Evolutionary conservation across 345 rosid genomes (phyloP).

Genomic region (Rhodomyrtus tomentosa): DNA sequence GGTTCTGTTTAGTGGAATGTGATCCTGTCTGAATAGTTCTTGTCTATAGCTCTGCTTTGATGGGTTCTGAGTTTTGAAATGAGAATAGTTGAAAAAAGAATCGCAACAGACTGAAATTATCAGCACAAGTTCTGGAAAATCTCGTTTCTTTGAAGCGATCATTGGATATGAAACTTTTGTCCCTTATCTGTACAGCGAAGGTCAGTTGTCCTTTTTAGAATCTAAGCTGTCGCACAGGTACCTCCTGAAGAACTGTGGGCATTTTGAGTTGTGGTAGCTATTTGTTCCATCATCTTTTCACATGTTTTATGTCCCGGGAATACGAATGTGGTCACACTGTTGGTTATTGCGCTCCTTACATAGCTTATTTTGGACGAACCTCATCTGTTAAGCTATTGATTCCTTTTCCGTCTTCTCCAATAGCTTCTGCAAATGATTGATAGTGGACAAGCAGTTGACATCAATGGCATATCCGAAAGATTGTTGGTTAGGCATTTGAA

Average conservation of each 20-base stretch:
- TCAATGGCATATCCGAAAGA: conserved; percentile 66
- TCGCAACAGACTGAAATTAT: neutral
- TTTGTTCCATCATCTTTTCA: neutral
- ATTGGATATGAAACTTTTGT: neutral
- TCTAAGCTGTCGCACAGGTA: neutral
- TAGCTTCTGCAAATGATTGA: conserved; percentile 88
- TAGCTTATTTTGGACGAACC: neutral
- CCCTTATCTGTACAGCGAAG: neutral
- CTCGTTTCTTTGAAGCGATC: neutral
- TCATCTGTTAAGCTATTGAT: neutral
- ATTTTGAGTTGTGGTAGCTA: neutral
- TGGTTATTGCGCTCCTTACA: neutral
- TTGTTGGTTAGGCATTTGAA: conserved; percentile 48
- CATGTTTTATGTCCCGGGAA: neutral
- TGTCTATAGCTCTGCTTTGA: neutral
- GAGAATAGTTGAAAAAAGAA: neutral
- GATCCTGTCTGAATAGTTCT: neutral
- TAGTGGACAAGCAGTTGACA: conserved; percentile 90
- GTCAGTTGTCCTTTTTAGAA: neutral
- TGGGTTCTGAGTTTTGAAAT: neutral
- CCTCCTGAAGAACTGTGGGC: neutral
- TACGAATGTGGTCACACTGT: neutral
- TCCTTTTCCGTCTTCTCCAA: neutral
- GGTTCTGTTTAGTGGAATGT: neutral
- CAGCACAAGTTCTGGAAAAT: neutral